These are phyloP conservation scores for Eucalyptus leucophloia DNA, from an alignment of 345 rosid species.

Conservation along the genomic window DNA sequence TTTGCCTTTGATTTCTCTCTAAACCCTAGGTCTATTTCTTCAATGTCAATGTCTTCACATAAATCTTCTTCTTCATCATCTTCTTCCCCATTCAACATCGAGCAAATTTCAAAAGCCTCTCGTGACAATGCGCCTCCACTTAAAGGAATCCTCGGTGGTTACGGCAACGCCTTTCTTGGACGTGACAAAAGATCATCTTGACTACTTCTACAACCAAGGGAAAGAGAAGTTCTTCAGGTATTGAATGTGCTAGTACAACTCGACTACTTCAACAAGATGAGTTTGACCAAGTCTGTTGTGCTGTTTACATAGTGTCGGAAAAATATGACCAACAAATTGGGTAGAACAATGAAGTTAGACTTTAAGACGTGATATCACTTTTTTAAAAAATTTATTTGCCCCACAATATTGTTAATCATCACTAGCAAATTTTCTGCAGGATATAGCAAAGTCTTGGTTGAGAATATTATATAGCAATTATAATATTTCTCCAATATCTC, in stretches of 20 bases:
- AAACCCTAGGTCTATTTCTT: too few species aligned
- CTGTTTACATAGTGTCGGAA: background rate
- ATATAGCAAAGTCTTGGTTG: too few species aligned
- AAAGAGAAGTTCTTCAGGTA: constrained; percentile 9
- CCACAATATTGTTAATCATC: too few species aligned
- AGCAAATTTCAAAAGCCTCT: background rate
- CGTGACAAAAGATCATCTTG: constrained; percentile 15
- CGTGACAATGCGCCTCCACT: background rate
- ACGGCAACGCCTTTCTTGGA: constrained; percentile 18
- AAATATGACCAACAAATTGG: too few species aligned
- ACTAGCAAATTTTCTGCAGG: fast-evolving
- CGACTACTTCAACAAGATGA: constrained; percentile 24
- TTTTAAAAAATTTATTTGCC: too few species aligned
- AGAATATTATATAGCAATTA: too few species aligned
- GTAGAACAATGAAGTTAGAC: too few species aligned
- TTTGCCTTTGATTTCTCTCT: too few species aligned
- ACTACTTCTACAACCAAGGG: constrained; percentile 37
- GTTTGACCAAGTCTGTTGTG: constrained; percentile 18
- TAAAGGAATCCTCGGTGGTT: constrained; percentile 23
- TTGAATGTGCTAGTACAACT: constrained; percentile 6
- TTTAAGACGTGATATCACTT: too few species aligned
- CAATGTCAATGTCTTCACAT: too few species aligned
- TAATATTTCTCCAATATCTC: too few species aligned
- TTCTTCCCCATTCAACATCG: background rate
- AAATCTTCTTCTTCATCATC: background rate